Evolutionary conservation across 257 asterid species (phyloP).

Genomic region (Forsythia viridissima): DNA sequence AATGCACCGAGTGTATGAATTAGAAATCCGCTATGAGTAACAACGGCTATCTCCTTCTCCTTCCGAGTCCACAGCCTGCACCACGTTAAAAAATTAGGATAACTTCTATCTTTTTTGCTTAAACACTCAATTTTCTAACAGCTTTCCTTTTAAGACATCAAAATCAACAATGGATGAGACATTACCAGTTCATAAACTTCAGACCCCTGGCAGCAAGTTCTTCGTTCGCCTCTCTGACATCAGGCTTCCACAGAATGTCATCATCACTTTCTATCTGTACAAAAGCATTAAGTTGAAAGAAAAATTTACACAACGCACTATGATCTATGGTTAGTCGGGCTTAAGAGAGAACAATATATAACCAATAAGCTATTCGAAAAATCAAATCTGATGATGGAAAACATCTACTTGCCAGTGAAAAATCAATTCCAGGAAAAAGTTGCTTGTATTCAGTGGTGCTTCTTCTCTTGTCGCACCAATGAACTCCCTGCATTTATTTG

Average conservation of each 20-base stretch:
- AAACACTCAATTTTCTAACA: background rate
- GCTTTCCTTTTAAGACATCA: background rate
- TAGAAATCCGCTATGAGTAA: constrained; percentile 85
- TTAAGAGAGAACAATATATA: constrained; percentile 15
- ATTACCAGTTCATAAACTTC: constrained; percentile 75
- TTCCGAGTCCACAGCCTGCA: constrained; percentile 88
- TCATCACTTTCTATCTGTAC: constrained; percentile 78
- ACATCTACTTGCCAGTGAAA: constrained; percentile 70
- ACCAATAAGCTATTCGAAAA: background rate
- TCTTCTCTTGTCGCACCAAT: constrained; percentile 97
- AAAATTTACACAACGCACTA: background rate
- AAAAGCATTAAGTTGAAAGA: constrained; percentile 21
- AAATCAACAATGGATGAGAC: constrained; percentile 1
- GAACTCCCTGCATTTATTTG: constrained; percentile 67
- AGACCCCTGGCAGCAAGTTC: constrained; percentile 77
- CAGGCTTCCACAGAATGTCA: constrained; percentile 70
- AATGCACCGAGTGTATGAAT: constrained; percentile 59
- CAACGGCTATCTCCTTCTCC: constrained; percentile 92
- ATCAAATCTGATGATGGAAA: constrained; percentile 4
- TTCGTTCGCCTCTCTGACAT: constrained; percentile 69
- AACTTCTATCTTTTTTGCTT: background rate
- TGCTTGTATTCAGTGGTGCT: constrained; percentile 68
- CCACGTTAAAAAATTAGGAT: background rate
- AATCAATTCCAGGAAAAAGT: constrained; percentile 90
- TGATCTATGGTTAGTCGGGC: background rate